These are phyloP conservation scores for Sphagnum contortum DNA, from an alignment of 225 moss, liverwort and hornwort species.

Conservation along the genomic window DNA sequence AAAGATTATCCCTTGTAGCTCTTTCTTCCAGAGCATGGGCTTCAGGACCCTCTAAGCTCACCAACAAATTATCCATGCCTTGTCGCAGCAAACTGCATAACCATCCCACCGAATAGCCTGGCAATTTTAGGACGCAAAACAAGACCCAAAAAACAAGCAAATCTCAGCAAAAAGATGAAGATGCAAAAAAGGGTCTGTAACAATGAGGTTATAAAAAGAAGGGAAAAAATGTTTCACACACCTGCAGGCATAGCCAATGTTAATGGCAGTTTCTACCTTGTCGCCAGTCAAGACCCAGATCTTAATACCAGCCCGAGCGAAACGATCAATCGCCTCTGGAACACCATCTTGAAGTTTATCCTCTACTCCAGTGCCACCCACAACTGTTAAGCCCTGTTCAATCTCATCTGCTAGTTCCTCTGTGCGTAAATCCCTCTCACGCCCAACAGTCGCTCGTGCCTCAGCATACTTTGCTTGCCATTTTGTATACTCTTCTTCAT, in stretches of 20 bases:
- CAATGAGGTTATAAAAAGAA: not conserved
- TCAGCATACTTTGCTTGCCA: slow-evolving; percentile 48
- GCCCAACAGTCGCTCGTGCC: slow-evolving; percentile 53
- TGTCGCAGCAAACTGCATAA: slow-evolving; percentile 53
- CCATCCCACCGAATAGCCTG: not conserved
- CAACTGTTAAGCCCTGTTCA: slow-evolving; percentile 51
- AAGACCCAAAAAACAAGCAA: slow-evolving; percentile 1
- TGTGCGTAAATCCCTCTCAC: slow-evolving; percentile 45
- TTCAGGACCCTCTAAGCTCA: slow-evolving; percentile 63
- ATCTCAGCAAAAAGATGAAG: not conserved
- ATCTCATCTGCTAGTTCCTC: slow-evolving; percentile 74
- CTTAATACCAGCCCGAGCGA: slow-evolving; percentile 77
- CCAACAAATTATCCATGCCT: slow-evolving; percentile 81
- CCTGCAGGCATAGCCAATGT: slow-evolving; percentile 95
- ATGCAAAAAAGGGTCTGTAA: not conserved
- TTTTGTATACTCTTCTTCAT: slow-evolving; percentile 41
- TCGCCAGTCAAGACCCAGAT: slow-evolving; percentile 96
- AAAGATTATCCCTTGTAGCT: slow-evolving; percentile 45
- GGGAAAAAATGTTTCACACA: slow-evolving; percentile 4
- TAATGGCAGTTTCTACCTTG: slow-evolving; percentile 97
- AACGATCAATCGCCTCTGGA: slow-evolving; percentile 78
- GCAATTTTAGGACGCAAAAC: not conserved
- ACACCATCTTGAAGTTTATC: slow-evolving; percentile 89
- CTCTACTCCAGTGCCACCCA: slow-evolving; percentile 96
- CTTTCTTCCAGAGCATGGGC: slow-evolving; percentile 64